Base-by-base conservation (phyloP, 768 basidiomycete species). In the Leccinum variicolor region DNA sequence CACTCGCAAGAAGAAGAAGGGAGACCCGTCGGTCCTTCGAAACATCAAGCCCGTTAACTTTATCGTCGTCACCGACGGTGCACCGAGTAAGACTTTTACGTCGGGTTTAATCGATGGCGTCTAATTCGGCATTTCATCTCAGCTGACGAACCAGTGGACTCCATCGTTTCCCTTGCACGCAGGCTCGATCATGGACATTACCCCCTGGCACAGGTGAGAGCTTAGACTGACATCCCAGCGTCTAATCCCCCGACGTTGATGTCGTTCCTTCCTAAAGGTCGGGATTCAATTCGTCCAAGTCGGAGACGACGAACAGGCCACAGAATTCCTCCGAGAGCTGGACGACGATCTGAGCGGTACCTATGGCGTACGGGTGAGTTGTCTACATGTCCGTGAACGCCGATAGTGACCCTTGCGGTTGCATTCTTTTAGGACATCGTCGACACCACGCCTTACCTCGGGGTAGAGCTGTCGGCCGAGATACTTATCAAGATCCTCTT, bases 261-360 rank as follows among this genome's bases (percentile, higher is more conserved):
- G 14, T 5, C 10, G 10, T 11, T 43, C 19, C 10, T n/a, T 23
- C 9, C 47, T 58, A 25, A 66, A 88, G 80, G 75, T 88, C 17
- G 85, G 87, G 0, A 80, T 89, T 26, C 86, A 88, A 61, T 87
- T 91, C 52, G 80, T 91, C 1, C 89, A 90, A 68, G 82, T 91
- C 34, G 89, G 89, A 5, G 68, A 81, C 66, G 62, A 66, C 56
- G 34, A 62, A 52, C 47, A 66, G 58, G 75, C 84, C 47, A 62
- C 76, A 3, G 72, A 70, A 63, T 86, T 67, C 62, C 75, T 84
- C 47, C 67, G 75, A 55, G 72, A 80, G 54, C 74, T 90, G 13
- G 89, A 90, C 61, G 80, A 89, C 62, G 80, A 76, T 11, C 70
- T 90, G 34, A 63, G 75, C 13, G 61, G 58, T 2, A 71, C 56